Percentiles rank a stretch among this genome's conserved stretches.
These are phyloP conservation scores for Chloromonas sp. DNA, from an alignment of 163 green algal genomes.

Conservation along the genomic window DNA sequence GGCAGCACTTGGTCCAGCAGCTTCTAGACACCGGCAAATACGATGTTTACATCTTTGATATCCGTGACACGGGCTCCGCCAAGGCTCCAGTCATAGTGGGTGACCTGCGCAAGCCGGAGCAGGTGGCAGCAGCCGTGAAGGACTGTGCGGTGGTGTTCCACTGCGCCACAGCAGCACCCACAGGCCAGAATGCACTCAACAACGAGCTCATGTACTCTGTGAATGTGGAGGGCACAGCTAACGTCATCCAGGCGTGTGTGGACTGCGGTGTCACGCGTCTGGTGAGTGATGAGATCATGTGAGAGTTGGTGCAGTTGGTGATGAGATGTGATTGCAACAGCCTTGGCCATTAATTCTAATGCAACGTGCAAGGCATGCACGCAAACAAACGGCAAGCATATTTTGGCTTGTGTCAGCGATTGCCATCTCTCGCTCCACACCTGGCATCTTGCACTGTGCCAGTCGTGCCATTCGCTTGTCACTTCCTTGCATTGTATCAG, in stretches of 20 bases:
- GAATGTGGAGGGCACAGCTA: conserved; percentile 77
- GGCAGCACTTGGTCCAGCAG: conserved; percentile 70
- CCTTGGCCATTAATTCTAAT: no score
- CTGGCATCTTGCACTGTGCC: no score
- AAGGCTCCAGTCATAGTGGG: conserved; percentile 39
- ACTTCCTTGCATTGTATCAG: no score
- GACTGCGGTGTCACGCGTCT: conserved; percentile 48
- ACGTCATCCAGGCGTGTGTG: conserved; percentile 74
- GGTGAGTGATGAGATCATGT: conserved; percentile 3
- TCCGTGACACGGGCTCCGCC: conserved; percentile 33
- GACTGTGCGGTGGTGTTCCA: conserved; percentile 83
- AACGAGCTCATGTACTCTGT: conserved; percentile 75
- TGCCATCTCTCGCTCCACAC: no score
- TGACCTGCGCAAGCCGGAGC: conserved; percentile 61
- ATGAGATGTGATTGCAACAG: no score
- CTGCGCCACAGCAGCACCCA: conserved; percentile 74
- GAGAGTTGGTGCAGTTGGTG: background rate
- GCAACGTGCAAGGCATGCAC: no score
- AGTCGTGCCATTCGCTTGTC: no score
- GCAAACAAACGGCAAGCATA: no score
- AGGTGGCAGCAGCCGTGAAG: conserved; percentile 28
- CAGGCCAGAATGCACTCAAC: conserved; percentile 67
- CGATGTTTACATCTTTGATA: conserved; percentile 78
- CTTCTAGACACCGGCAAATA: conserved; percentile 60
- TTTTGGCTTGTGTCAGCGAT: no score